Base-by-base conservation (phyloP, 2,329 filamentous ascomycete species). In the Colletotrichum orchidophilum region DNA sequence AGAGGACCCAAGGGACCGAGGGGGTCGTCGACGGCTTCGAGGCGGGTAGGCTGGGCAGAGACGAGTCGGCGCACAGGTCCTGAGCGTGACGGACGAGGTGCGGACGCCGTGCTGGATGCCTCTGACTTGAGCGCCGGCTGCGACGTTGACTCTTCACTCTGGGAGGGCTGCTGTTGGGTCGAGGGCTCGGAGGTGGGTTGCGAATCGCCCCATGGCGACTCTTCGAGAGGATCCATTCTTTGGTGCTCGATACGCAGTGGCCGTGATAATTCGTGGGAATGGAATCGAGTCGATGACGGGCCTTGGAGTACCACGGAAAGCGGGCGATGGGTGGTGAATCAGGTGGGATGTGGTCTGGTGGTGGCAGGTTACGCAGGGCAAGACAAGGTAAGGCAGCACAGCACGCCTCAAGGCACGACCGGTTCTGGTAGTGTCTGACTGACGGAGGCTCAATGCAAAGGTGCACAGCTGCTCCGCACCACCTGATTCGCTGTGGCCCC, bases 11-110 rank as follows among this genome's bases (percentile, higher is more conserved):
- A 85, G 26, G 94, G 94, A 1, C 94, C 94, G 55, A 95, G 88
- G 66, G 93, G 92, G 78, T 95, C 93, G 52, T 92, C 89, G 75
- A 94, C 92, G 72, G 92, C 92, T 82, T 96, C 91, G 72, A 96
- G 91, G 64, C 91, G 92, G 57, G 93, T 95, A 33, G 92, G 90
- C 79, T 95, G 93, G 70, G 92, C 91, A 18, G 58, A 61, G 75
- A 92, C 91, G 77, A 94, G 85, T 73, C 91, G 89, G 74, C 91
- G 90, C 18, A 71, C 68, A 46, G 86, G 86, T 3, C 79, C 81
- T n/a, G 82, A 79, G 73, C 86, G 84, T 29, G 84, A 84, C 12
- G 84, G 80, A 35, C 86, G 84, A 31, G 68, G 42, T 73, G 81
- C 70, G 11, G 77, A 75, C 18, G 75, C 63, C 31, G 77, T 72